phyloP scores from a whole-genome alignment of 352 stramenopile genomes.

The Phytophthora nicotianae region DNA sequence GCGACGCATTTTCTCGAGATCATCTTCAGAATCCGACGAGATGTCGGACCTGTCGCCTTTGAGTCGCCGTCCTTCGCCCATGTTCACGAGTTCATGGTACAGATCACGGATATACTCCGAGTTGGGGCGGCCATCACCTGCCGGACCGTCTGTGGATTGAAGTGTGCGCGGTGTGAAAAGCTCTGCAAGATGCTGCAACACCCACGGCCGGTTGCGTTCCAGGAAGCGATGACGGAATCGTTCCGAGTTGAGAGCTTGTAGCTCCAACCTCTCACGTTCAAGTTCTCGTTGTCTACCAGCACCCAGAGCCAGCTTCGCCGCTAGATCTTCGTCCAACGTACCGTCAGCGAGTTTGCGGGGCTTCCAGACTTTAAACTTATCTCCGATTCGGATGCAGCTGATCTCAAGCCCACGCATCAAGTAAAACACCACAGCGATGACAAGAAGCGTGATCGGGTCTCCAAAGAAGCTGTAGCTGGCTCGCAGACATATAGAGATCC shows the following conservation, averaged over 20 bases:
- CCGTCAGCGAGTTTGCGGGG: conserved; percentile 89
- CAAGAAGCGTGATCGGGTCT: conserved; percentile 91
- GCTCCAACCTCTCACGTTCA: conserved; percentile 95
- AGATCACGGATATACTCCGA: conserved; percentile 96
- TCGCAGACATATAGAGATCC: conserved; percentile 93
- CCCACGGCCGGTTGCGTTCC: conserved; percentile 96
- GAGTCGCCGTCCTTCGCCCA: conserved; percentile 88
- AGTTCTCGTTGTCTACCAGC: conserved; percentile 94
- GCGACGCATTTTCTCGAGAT: conserved; percentile 86
- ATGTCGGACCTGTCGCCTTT: conserved; percentile 92
- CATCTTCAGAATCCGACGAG: conserved; percentile 92
- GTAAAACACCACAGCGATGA: conserved; percentile 85
- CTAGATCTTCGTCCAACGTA: conserved; percentile 96
- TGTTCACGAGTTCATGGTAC: conserved; percentile 95
- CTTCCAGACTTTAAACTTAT: conserved; percentile 92
- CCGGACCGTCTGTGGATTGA: conserved; percentile 46
- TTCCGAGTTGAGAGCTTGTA: conserved; percentile 97
- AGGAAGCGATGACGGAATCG: conserved; percentile 96
- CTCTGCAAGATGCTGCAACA: conserved; percentile 96
- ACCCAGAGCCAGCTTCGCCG: conserved; percentile 93
- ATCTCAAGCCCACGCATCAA: conserved; percentile 75
- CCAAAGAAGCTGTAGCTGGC: conserved; percentile 93
- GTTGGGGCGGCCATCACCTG: conserved; percentile 61
- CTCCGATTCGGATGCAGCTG: conserved; percentile 66
- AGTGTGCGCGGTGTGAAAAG: conserved; percentile 95